phyloP scores from a whole-genome alignment of 768 basidiomycete species.

The Heimioporus sp. region DNA sequence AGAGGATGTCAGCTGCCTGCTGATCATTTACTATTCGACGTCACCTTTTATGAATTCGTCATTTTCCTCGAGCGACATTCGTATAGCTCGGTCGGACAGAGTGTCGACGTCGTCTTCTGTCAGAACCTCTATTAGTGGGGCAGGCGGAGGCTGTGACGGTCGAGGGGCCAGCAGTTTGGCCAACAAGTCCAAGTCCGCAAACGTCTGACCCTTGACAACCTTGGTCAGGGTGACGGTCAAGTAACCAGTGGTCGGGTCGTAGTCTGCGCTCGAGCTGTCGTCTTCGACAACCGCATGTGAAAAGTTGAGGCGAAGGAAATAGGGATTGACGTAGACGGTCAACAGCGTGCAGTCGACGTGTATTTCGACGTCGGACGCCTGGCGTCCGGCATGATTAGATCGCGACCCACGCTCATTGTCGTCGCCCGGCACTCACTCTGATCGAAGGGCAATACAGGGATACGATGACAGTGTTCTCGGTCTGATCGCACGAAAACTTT shows the following conservation, averaged over 20 bases:
- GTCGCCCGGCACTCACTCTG: slow-evolving; percentile 44
- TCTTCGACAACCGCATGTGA: slow-evolving; percentile 64
- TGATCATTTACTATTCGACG: slow-evolving; percentile 1
- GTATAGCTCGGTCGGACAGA: slow-evolving; percentile 41
- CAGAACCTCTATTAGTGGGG: slow-evolving; percentile 56
- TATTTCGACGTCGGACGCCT: slow-evolving; percentile 84
- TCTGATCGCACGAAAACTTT: slow-evolving; percentile 68
- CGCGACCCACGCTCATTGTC: neutral
- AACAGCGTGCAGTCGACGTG: slow-evolving; percentile 69
- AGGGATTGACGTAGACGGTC: slow-evolving; percentile 78
- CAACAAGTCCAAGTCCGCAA: slow-evolving; percentile 76
- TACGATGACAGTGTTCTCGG: slow-evolving; percentile 49
- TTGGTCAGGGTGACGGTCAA: slow-evolving; percentile 75
- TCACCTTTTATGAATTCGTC: slow-evolving; percentile 60
- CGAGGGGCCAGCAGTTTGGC: slow-evolving; percentile 75
- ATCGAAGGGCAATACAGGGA: slow-evolving; percentile 71
- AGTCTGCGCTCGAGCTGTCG: slow-evolving; percentile 61
- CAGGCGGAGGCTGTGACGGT: slow-evolving; percentile 32
- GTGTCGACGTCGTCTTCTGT: slow-evolving; percentile 35
- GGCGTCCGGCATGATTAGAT: slow-evolving; percentile 20
- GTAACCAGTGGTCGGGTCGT: slow-evolving; percentile 78
- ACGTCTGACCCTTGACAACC: slow-evolving; percentile 59
- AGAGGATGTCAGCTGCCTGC: slow-evolving; percentile 2
- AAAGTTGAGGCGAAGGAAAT: slow-evolving; percentile 80
- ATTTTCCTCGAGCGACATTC: slow-evolving; percentile 47